A percentile compares a stretch with the other conserved stretches of the same genome.
These are phyloP conservation scores for Myriosclerotinia duriaeana DNA, from an alignment of 2,329 filamentous ascomycete genomes.

Conservation along the genomic window DNA sequence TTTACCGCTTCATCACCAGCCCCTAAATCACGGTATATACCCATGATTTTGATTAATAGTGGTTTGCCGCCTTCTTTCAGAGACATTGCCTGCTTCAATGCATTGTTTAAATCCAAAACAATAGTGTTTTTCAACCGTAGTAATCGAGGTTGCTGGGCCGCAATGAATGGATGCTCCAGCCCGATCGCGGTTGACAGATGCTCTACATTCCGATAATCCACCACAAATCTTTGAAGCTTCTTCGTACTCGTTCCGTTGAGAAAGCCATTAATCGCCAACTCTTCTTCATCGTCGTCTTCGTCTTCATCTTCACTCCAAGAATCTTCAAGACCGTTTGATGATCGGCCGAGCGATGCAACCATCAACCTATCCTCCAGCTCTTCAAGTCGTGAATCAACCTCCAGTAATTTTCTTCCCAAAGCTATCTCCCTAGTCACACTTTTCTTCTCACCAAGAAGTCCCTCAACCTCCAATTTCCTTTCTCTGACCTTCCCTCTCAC, in stretches of 20 bases:
- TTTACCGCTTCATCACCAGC: slow-evolving; percentile 59
- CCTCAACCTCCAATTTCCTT: slow-evolving; percentile 61
- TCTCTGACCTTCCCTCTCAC: slow-evolving; percentile 65
- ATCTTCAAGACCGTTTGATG: slow-evolving; percentile 36
- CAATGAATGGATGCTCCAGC: slow-evolving; percentile 61
- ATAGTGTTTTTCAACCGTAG: slow-evolving; percentile 60
- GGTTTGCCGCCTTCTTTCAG: slow-evolving; percentile 43
- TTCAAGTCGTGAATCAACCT: slow-evolving; percentile 62
- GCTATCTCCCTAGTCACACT: slow-evolving; percentile 64
- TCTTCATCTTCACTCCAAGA: slow-evolving; percentile 44
- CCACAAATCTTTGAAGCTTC: slow-evolving; percentile 54
- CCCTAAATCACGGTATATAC: slow-evolving; percentile 60
- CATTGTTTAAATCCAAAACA: slow-evolving; percentile 62
- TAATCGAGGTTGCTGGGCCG: slow-evolving; percentile 55
- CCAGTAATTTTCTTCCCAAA: slow-evolving; percentile 60
- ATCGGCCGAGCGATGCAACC: slow-evolving; percentile 45
- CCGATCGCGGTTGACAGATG: slow-evolving; percentile 52
- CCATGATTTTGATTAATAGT: slow-evolving; percentile 55
- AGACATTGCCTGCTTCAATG: slow-evolving; percentile 56
- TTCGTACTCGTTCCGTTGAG: slow-evolving; percentile 37
- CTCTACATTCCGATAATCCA: slow-evolving; percentile 57
- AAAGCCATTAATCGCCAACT: slow-evolving; percentile 34
- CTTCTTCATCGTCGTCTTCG: slow-evolving; percentile 42
- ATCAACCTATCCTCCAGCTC: slow-evolving; percentile 64
- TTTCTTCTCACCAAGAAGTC: slow-evolving; percentile 65